These are phyloP conservation scores for Candida broadrunensis DNA, from an alignment of 805 yeast genomes.

Conservation along the genomic window DNA sequence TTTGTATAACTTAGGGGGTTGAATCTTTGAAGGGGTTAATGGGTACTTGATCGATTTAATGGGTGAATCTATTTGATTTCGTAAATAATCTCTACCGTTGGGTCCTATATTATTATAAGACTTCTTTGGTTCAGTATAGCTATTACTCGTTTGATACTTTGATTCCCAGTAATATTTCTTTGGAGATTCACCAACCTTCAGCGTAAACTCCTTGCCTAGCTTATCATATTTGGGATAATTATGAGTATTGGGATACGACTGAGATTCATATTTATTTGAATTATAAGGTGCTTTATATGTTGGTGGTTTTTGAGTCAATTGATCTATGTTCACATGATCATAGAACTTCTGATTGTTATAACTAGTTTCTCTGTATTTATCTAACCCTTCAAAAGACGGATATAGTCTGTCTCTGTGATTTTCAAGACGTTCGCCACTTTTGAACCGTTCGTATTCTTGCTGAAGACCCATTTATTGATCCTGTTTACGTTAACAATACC, in stretches of 20 bases:
- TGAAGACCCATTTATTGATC: background rate
- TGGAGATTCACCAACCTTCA: too few relatives aligned
- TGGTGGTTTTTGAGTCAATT: background rate
- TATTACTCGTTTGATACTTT: too few relatives aligned
- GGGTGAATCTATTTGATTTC: background rate
- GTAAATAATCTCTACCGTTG: too few relatives aligned
- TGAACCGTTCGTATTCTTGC: background rate
- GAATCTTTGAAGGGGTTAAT: constrained; percentile 6
- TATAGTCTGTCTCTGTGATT: background rate
- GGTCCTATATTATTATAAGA: too few relatives aligned
- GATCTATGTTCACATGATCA: background rate
- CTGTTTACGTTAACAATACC: too few relatives aligned
- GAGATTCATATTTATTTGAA: background rate
- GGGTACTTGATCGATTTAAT: background rate
- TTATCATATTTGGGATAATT: too few relatives aligned
- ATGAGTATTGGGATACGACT: too few relatives aligned
- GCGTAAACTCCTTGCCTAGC: too few relatives aligned
- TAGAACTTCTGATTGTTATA: background rate
- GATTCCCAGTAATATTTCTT: too few relatives aligned
- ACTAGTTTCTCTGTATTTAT: background rate
- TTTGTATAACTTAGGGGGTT: constrained; percentile 10
- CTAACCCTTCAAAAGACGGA: background rate
- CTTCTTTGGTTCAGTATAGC: too few relatives aligned
- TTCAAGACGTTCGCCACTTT: background rate
- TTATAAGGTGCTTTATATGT: background rate